Percentiles rank a stretch among this genome's conserved stretches.
phyloP scores from a whole-genome alignment of 1,139 yeast species.

The Blastobotrys raffinosifermentans region DNA sequence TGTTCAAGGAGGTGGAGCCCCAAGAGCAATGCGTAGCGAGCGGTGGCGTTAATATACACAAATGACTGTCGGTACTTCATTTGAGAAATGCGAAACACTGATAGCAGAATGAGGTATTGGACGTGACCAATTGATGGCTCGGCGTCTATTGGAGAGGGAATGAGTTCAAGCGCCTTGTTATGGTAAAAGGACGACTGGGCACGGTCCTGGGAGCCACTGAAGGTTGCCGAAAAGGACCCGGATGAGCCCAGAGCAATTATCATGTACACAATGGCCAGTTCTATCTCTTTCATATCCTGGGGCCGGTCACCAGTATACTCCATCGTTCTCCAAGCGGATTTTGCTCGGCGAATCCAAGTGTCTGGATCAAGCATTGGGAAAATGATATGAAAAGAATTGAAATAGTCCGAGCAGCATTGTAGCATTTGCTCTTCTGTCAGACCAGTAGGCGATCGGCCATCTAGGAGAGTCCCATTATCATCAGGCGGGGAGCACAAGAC shows the following conservation, averaged over 20 bases:
- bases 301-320: slow-evolving; percentile 12
- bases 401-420: slow-evolving; percentile 17
- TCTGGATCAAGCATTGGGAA: slow-evolving; percentile 21
- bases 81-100: slow-evolving; percentile 14
- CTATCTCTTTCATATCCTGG: too few relatives aligned
- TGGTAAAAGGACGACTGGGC: slow-evolving; percentile 19
- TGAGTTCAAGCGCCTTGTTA: slow-evolving; percentile 13
- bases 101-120: slow-evolving; percentile 16
- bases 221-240: slow-evolving; percentile 10
- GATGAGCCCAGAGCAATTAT: slow-evolving; percentile 19
- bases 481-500: too few relatives aligned
- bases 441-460: too few relatives aligned
- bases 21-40: slow-evolving; percentile 15
- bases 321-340: slow-evolving; percentile 19
- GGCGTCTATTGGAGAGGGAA: slow-evolving; percentile 18
- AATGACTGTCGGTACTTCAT: slow-evolving; percentile 16
- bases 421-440: slow-evolving; percentile 24
- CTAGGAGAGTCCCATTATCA: too few relatives aligned
- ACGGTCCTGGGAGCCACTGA: slow-evolving; percentile 17
- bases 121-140: slow-evolving; percentile 13
- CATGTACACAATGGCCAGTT: slow-evolving; percentile 21
- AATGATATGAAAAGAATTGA: slow-evolving; percentile 16
- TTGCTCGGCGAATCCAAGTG: slow-evolving; percentile 19
- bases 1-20: slow-evolving; percentile 16
- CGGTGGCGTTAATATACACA: slow-evolving; percentile 14